Base-by-base conservation (phyloP, 108 stramenopile species). In the Cyclotella atomus region DNA sequence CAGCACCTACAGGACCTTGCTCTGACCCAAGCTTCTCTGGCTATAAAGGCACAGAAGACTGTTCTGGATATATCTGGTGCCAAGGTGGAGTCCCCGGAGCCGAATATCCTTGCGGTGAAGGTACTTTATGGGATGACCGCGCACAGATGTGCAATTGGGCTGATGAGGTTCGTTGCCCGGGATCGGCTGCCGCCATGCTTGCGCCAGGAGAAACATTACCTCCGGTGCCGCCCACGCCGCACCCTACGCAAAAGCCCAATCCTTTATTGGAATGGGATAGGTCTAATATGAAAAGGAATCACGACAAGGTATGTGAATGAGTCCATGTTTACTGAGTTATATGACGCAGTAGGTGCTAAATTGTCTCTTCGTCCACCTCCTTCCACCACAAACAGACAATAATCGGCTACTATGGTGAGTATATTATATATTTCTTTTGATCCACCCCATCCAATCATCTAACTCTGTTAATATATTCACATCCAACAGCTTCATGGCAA, bases 401-500 rank as follows among this genome's bases (percentile, higher is more conserved):
- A n/a, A n/a, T n/a, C n/a, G n/a, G n/a, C n/a, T n/a, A n/a, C n/a
- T n/a, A n/a, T n/a, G n/a, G n/a, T n/a, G n/a, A n/a, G n/a, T n/a
- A n/a, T n/a, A n/a, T n/a, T n/a, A n/a, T n/a, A n/a, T n/a, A n/a
- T 41, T 12, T 41, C 12, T 41, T 41, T 7, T 41, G 9, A 41
- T 41, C 12, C 12, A 12, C 12, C 38, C 12, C 12, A 7, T 41
- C 38, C 38, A 12, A 9, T 41, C 38, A 41, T 12, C 7, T 41
- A 12, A 41, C 12, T 7, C 12, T 41, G 12, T 41, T 41, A 41
- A 9, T 41, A 12, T 41, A 41, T 41, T 9, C 38, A 41, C 9
- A 41, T 12, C 12, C 7, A 9, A n/a, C n/a, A n/a, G 75, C 75
- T 0, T 70, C 68, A 5, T 76, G 75, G 75, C 75, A 76, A 36